These are phyloP conservation scores for Parathielavia hyrcaniae DNA, from an alignment of 495 filamentous ascomycete genomes.

Conservation along the genomic window DNA sequence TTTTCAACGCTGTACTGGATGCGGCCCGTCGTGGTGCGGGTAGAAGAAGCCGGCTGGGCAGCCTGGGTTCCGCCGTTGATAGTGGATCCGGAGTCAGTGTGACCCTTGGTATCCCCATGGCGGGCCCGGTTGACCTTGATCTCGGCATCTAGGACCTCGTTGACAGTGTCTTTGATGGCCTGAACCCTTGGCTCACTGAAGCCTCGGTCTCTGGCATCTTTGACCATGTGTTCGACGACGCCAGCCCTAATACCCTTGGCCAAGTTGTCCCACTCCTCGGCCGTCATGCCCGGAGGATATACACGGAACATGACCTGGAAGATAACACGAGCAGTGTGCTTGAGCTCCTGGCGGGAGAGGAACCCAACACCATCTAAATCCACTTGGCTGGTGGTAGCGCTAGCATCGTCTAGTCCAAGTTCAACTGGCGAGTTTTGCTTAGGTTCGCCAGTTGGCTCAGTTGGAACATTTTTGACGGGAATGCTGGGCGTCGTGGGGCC, in stretches of 20 bases:
- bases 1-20: slow-evolving; percentile 7
- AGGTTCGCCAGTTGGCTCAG: neutral
- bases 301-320: neutral
- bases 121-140: neutral
- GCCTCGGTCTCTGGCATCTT: neutral
- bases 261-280: neutral
- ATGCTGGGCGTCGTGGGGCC: neutral
- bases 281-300: neutral
- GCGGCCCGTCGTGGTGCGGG: neutral
- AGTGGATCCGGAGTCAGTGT: too few relatives aligned
- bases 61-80: too few relatives aligned
- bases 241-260: slow-evolving; percentile 1
- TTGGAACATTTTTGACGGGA: neutral
- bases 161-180: neutral
- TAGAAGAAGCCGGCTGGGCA: too few relatives aligned
- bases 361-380: neutral
- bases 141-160: neutral
- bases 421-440: neutral
- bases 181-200: neutral
- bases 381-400: neutral
- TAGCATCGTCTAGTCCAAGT: neutral
- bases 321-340: neutral
- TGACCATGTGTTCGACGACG: neutral
- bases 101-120: too few relatives aligned
- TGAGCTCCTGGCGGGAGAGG: slow-evolving; percentile 4